A percentile compares a stretch with the other conserved stretches of the same genome.
These are phyloP conservation scores for Lachancea thermotolerans DNA, from an alignment of 805 yeast genomes.

Conservation along the genomic window DNA sequence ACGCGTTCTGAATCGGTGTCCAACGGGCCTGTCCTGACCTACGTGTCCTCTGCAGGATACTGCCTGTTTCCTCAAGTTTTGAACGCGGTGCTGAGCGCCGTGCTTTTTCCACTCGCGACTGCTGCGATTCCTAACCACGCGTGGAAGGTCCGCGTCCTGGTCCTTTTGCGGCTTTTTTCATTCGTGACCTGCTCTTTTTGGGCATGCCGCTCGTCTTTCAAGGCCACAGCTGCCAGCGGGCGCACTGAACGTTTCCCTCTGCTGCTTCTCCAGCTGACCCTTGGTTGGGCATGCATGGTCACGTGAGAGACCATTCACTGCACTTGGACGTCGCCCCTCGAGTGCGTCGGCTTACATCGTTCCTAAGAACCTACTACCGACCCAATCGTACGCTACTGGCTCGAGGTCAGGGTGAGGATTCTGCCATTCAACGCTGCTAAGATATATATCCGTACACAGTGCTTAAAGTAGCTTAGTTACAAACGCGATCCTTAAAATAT, in stretches of 20 bases:
- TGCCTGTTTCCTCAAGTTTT: slow-evolving; percentile 31
- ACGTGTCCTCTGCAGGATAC: slow-evolving; percentile 30
- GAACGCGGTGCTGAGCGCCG: slow-evolving; percentile 21
- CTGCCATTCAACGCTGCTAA: too few species aligned
- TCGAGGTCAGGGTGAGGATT: too few species aligned
- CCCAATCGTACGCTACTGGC: too few species aligned
- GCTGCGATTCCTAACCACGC: slow-evolving; percentile 7
- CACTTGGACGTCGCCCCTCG: too few species aligned
- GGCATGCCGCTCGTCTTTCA: slow-evolving; percentile 21
- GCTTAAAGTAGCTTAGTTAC: too few species aligned
- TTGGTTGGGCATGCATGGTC: slow-evolving; percentile 26
- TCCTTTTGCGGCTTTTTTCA: slow-evolving; percentile 14
- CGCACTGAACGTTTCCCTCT: slow-evolving; percentile 25
- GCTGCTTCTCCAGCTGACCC: slow-evolving; percentile 19
- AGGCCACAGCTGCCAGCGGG: slow-evolving; percentile 21
- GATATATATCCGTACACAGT: too few species aligned
- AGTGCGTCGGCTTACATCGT: too few species aligned
- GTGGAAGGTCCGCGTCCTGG: slow-evolving; percentile 16
- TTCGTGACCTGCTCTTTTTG: slow-evolving; percentile 19
- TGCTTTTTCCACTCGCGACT: slow-evolving; percentile 24
- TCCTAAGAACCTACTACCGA: too few species aligned
- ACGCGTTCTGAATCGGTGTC: slow-evolving; percentile 18
- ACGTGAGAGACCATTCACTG: neutral
- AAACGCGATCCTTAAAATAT: too few species aligned
- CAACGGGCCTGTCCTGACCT: slow-evolving; percentile 24